Evolutionary conservation across 441 rosid species (phyloP), one percentile per base, ranked within the genome.

Genomic region (Populus hybrid): DNA sequence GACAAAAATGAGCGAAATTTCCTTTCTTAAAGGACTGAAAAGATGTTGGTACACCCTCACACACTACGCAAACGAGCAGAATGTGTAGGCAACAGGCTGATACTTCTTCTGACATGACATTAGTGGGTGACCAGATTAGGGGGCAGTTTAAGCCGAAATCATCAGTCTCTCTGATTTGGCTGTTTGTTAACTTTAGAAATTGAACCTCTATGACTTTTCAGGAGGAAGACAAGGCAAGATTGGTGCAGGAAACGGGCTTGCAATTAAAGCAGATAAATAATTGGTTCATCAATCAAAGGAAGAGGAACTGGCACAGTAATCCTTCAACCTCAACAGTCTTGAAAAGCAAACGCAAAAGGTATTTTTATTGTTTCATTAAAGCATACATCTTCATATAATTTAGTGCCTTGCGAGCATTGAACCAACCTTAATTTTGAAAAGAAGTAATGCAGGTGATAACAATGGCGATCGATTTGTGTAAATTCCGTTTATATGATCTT

Each of bases 311-410:
- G 31, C 31, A 29, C 31, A 29, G 31, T 29, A 29, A 29, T 29
- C 31, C 98, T 71, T 96, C 99, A 72, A 83, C 95, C 73, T 94
- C 98, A 14, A 96, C 98, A 0, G 89, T 79, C 78, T 81, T 86
- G 85, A 96, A 96, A 87, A 93, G 84, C 89, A 96, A 94, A 85
- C 92, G 98, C 79, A 94, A 89, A 85, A 96, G 96, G 98, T 96
- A 93, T 68, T 31, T 29, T 4, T 29, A 21, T 7, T 63, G 31
- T 79, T 81, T 74, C 3, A 20, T 42, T 72, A 36, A 4, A 7
- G 3, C 18, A 3, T 6, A 3, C n/a, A 29, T 7, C 21, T 71
- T 31, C 42, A 28, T 4, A 23, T 9, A 38, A 29, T 61, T 1
- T 3, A 76, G 68, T 28, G 1, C 26, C 24, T 68, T 3, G 9